Evolutionary conservation across 257 asterid genomes (phyloP), one percentile per base, ranked within the genome.

Genomic region (Solanum bulbocastanum): DNA sequence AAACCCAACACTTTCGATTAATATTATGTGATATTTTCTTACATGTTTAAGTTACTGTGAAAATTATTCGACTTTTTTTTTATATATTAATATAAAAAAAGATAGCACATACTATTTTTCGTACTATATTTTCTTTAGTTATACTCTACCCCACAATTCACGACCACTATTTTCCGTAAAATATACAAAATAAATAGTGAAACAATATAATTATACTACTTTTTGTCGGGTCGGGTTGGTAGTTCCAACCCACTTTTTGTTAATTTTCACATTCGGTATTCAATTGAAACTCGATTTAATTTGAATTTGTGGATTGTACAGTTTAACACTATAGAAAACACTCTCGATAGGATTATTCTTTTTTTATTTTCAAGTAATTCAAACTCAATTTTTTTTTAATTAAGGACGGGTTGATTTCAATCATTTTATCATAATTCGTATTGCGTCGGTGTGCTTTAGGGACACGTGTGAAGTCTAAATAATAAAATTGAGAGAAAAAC

Each of bases 271-370:
- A 0, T 22, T 62, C 1, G 8, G 0, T 58, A 58, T 58, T 22
- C 13, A 22, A 0, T 23, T 9, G 14, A 60, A 22, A 60, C 2
- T 9, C 3, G 2, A n/a, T 62, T 10, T 3, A n/a, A 10, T n/a
- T 62, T n/a, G 0, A n/a, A 62, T 10, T 23, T 1, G 0, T 4
- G 6, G 0, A 22, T 8, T 4, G 3, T 10, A 10, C 3, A 10
- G 1, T 22, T 60, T 4, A 9, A 8, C 22, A 58, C 5, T 8
- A 20, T 20, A 58, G 2, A 8, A 8, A 58, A 58, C 2, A 3
- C 12, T 22, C 12, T 8, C 2, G 27, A 58, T 0, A 22, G 22
- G 4, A 1, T 60, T 22, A 44, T 44, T 52, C 0, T 16, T 52
- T 52, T 52, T 49, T 52, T 0, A 4, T 8, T 62, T 62, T 2